Conservation (phyloP, 2,329 filamentous ascomycete species). For the Spiromastix sp. region DNA sequence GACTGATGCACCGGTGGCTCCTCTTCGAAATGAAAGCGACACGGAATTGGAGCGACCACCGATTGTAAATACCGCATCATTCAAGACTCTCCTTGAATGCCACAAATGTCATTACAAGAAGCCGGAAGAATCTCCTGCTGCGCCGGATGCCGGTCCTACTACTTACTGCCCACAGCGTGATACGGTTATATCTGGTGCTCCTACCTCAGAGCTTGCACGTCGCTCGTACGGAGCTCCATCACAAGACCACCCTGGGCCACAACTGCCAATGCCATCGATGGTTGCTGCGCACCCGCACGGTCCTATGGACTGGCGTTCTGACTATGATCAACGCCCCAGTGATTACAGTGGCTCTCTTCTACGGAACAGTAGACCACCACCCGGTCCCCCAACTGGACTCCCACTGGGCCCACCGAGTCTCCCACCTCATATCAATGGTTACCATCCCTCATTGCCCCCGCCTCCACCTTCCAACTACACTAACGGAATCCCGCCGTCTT, state of each 20-base stretch:
- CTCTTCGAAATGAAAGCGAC: too few species aligned
- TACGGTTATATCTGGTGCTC: conserved; percentile 24
- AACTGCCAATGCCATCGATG: conserved; percentile 14
- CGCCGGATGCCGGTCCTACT: conserved; percentile 19
- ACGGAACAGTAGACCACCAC: conserved; percentile 20
- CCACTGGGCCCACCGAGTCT: conserved; percentile 21
- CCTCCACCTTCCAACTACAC: conserved; percentile 21
- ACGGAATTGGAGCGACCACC: too few species aligned
- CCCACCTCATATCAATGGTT: conserved; percentile 44
- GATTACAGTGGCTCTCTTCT: conserved; percentile 21
- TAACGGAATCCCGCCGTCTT: conserved; percentile 21
- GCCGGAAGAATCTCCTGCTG: conserved; percentile 20
- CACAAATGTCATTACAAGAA: conserved; percentile 58
- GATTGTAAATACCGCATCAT: too few species aligned
- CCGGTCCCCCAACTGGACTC: conserved; percentile 14
- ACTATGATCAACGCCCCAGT: conserved; percentile 26
- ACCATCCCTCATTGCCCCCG: conserved; percentile 19
- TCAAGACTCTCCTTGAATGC: conserved; percentile 48
- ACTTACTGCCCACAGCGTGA: conserved; percentile 23
- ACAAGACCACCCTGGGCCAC: conserved; percentile 12
- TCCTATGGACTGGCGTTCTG: conserved; percentile 22
- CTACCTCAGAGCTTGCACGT: conserved; percentile 20
- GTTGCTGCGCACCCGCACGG: conserved; percentile 19
- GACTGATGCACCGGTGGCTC: conserved; percentile 4
- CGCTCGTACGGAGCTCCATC: conserved; percentile 20